Conservation (phyloP, 2,329 filamentous ascomycete species). For the Cercospora brassicicola region DNA sequence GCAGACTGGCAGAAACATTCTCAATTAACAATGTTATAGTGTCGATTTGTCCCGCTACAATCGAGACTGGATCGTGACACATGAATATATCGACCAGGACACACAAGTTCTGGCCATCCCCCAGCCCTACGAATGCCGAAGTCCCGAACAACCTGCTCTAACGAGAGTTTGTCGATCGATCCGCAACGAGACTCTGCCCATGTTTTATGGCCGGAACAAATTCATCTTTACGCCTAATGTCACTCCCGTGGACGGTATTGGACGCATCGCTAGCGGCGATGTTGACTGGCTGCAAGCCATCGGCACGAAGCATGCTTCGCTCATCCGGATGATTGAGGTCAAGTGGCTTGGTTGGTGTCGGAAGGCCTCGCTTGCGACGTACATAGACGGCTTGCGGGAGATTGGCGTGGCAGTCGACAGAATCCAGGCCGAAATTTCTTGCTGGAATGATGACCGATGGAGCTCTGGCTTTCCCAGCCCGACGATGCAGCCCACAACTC, state of each 20-base stretch:
- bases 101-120: constrained; percentile 2
- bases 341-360: constrained; percentile 17
- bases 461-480: constrained; percentile 13
- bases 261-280: constrained; percentile 3
- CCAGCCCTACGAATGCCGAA: not conserved
- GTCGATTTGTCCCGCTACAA: constrained; percentile 14
- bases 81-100: constrained; percentile 10
- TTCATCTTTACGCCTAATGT: constrained; percentile 15
- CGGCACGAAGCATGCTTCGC: not conserved
- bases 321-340: constrained; percentile 7
- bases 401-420: constrained; percentile 3
- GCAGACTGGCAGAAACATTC: not conserved
- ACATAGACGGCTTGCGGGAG: constrained; percentile 3
- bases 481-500: not conserved
- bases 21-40: not conserved
- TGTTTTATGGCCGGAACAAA: constrained; percentile 22
- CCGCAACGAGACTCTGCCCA: constrained; percentile 18
- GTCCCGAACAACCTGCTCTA: constrained; percentile 18
- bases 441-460: constrained; percentile 19
- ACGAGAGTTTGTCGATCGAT: constrained; percentile 17
- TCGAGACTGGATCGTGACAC: constrained; percentile 8
- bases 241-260: not conserved
- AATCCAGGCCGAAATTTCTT: constrained; percentile 8
- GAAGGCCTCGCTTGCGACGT: constrained; percentile 10
- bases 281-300: constrained; percentile 7